phyloP scores from a whole-genome alignment of 495 filamentous ascomycete genomes.

The Cudoniella acicularis region DNA sequence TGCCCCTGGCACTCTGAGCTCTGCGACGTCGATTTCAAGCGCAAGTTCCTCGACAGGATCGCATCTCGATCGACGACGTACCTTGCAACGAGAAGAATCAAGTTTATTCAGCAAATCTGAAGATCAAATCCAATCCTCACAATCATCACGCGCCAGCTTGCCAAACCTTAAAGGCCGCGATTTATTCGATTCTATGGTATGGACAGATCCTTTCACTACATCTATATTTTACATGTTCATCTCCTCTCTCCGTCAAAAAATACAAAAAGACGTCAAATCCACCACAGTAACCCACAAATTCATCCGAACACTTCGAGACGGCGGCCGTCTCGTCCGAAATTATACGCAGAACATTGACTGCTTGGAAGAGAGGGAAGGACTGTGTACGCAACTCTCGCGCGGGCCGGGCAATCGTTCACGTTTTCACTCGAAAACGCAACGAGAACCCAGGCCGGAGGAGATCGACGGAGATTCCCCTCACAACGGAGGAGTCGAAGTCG shows the following conservation, averaged over 20 bases:
- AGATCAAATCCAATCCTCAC: conserved; percentile 30
- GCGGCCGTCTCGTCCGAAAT: conserved; percentile 57
- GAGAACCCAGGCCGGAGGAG: conserved; percentile 12
- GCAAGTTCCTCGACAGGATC: background rate
- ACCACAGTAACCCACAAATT: conserved; percentile 61
- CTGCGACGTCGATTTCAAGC: background rate
- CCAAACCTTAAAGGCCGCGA: conserved; percentile 62
- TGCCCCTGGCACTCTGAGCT: background rate
- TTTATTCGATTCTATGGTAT: conserved; percentile 63
- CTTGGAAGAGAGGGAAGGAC: conserved; percentile 61
- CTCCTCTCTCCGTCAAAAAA: conserved; percentile 54
- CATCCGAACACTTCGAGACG: conserved; percentile 57
- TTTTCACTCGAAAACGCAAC: conserved; percentile 29
- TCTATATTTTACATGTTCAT: conserved; percentile 67
- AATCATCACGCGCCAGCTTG: conserved; percentile 36
- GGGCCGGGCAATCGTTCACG: conserved; percentile 54
- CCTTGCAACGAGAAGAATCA: conserved; percentile 15
- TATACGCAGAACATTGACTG: conserved; percentile 74
- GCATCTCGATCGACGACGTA: background rate
- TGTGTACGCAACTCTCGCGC: conserved; percentile 46
- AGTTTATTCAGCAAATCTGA: conserved; percentile 7
- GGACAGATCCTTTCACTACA: conserved; percentile 58
- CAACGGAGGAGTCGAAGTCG: conserved; percentile 49
- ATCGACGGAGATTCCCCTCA: conserved; percentile 19
- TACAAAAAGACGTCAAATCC: conserved; percentile 43